Conservation (phyloP, 306 rosid species). For the Rosa rugosa region DNA sequence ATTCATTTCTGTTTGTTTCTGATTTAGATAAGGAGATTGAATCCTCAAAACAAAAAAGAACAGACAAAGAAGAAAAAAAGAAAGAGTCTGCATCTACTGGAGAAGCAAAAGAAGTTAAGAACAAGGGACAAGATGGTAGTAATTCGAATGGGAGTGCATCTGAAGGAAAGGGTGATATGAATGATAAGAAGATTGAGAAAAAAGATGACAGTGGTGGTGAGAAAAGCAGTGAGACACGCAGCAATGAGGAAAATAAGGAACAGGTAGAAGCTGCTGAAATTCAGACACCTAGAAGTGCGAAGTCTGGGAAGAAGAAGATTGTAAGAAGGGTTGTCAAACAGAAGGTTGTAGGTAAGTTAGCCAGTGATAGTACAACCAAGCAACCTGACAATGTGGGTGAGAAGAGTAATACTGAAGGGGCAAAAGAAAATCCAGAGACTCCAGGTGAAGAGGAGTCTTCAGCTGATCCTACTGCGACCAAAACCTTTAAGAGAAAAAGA, state of each 20-base stretch:
- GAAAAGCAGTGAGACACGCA: conserved; percentile 35
- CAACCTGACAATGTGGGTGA: conserved; percentile 41
- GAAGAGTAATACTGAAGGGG: conserved; percentile 43
- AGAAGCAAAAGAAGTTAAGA: conserved; percentile 46
- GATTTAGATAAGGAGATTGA: conserved; percentile 32
- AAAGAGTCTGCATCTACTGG: conserved; percentile 51
- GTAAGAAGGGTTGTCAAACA: conserved; percentile 81
- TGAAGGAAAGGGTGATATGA: conserved; percentile 44
- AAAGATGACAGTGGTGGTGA: conserved; percentile 43
- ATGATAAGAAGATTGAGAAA: conserved; percentile 38
- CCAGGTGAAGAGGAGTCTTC: conserved; percentile 44
- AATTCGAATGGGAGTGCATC: conserved; percentile 45
- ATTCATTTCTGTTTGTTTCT: conserved; percentile 20
- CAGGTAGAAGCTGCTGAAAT: conserved; percentile 43
- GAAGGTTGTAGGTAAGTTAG: conserved; percentile 54
- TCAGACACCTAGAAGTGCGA: conserved; percentile 47
- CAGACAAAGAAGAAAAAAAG: conserved; percentile 50
- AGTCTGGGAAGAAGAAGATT: conserved; percentile 76
- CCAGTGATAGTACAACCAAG: conserved; percentile 44
- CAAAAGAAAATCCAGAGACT: conserved; percentile 39
- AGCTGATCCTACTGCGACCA: conserved; percentile 41
- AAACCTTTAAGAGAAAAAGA: conserved; percentile 37
- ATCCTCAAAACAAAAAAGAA: conserved; percentile 33
- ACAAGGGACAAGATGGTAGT: conserved; percentile 48
- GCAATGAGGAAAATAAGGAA: conserved; percentile 49